Percentiles rank a stretch among this genome's conserved stretches.
These are phyloP conservation scores for Eucalyptus pauciflora DNA, from an alignment of 345 rosid species.

Conservation along the genomic window DNA sequence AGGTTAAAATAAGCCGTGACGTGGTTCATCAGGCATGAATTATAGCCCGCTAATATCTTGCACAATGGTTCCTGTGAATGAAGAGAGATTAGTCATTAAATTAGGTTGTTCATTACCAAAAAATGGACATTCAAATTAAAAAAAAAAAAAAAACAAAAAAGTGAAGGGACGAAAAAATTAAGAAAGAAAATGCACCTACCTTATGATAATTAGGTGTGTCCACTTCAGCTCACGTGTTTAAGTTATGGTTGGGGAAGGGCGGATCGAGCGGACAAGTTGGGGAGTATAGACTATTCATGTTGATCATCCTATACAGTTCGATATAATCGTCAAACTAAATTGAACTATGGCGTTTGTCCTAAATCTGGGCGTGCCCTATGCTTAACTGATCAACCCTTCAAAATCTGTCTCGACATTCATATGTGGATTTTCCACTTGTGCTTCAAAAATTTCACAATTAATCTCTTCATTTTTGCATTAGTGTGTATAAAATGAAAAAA, in stretches of 20 bases:
- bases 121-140: neutral
- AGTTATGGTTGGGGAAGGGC: neutral
- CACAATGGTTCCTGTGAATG: constrained; percentile 27
- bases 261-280: neutral
- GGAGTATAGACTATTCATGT: neutral
- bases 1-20: constrained; percentile 58
- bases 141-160: too few relatives aligned
- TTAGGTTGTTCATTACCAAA: neutral
- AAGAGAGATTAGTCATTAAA: neutral
- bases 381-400: neutral
- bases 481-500: too few relatives aligned
- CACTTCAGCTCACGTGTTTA: neutral
- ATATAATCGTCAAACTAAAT: too few relatives aligned
- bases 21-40: constrained; percentile 81
- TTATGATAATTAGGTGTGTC: neutral
- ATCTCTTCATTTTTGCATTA: too few relatives aligned
- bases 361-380: neutral
- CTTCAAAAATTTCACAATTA: neutral
- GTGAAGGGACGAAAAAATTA: neutral
- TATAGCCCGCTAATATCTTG: constrained; percentile 83
- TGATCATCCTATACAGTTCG: too few relatives aligned
- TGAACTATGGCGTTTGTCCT: neutral
- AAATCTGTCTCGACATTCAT: neutral
- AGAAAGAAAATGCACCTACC: neutral
- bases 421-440: constrained; percentile 3